Evolutionary conservation across 192 early-diverging fungal genomes (phyloP).

Genomic region (Coemansia sp.): DNA sequence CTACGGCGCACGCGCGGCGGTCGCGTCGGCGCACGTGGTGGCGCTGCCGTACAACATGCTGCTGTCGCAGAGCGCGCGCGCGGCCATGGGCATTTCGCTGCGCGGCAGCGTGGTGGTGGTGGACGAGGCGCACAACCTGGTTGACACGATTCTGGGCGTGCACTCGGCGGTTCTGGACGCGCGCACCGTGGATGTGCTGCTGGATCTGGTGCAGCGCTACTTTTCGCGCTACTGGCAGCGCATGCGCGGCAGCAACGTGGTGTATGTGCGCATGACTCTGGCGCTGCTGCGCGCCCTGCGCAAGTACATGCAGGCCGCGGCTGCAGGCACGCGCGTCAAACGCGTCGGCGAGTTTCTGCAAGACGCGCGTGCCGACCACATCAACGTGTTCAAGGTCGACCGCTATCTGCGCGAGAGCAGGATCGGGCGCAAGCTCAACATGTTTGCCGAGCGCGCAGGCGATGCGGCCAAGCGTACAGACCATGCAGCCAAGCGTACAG

Average conservation of each 20-base stretch:
- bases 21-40: constrained; percentile 57
- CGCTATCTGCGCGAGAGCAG: constrained; percentile 64
- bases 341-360: constrained; percentile 69
- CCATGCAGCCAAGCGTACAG: too few species aligned
- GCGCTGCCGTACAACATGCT: constrained; percentile 87
- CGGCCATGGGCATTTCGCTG: constrained; percentile 68
- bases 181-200: constrained; percentile 51
- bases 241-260: constrained; percentile 65
- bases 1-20: constrained; percentile 69
- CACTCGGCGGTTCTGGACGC: constrained; percentile 61
- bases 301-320: constrained; percentile 42
- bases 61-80: constrained; percentile 68
- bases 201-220: constrained; percentile 63
- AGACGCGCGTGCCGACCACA: constrained; percentile 63
- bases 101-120: constrained; percentile 76
- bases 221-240: constrained; percentile 62
- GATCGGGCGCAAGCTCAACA: constrained; percentile 56
- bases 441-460: constrained; percentile 44
- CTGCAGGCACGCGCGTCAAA: constrained; percentile 17
- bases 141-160: constrained; percentile 67
- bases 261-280: constrained; percentile 73
- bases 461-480: too few species aligned
- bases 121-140: constrained; percentile 77
- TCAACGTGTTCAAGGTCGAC: constrained; percentile 78
- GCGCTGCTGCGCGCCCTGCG: constrained; percentile 55